These are phyloP conservation scores for Penicillium crustosum DNA, from an alignment of 2,329 filamentous ascomycete species.

Conservation along the genomic window DNA sequence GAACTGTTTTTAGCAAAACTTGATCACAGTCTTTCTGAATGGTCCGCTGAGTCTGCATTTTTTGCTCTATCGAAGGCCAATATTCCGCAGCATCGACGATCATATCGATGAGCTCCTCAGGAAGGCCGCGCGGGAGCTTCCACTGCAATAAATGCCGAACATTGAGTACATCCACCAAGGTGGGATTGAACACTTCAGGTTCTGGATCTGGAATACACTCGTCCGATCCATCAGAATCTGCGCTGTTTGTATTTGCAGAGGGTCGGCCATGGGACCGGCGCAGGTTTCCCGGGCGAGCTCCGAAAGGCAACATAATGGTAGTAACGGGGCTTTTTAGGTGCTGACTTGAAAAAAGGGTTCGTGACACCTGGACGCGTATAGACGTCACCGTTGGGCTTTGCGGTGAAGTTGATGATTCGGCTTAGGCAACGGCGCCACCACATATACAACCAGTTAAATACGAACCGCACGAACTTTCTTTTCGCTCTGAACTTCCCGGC, in stretches of 20 bases:
- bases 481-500: neutral
- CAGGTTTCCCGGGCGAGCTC: neutral
- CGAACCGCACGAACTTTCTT: neutral
- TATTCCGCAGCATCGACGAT: constrained; percentile 43
- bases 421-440: neutral
- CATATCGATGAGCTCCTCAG: constrained; percentile 41
- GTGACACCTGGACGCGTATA: neutral
- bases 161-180: constrained; percentile 35
- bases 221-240: neutral
- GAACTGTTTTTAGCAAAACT: constrained; percentile 36
- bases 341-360: neutral
- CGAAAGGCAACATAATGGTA: constrained; percentile 6
- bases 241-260: neutral
- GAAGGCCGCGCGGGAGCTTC: constrained; percentile 30
- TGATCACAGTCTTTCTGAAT: constrained; percentile 36
- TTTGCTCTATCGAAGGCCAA: constrained; percentile 30
- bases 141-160: constrained; percentile 34
- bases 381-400: neutral
- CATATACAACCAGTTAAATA: neutral
- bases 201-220: neutral
- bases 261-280: neutral
- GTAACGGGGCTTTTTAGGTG: neutral
- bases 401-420: neutral
- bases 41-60: constrained; percentile 20
- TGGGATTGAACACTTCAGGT: constrained; percentile 26